Percentiles rank a stretch among this genome's conserved stretches.
phyloP scores from a whole-genome alignment of 768 basidiomycete genomes.

The Boletus barrowsii region DNA sequence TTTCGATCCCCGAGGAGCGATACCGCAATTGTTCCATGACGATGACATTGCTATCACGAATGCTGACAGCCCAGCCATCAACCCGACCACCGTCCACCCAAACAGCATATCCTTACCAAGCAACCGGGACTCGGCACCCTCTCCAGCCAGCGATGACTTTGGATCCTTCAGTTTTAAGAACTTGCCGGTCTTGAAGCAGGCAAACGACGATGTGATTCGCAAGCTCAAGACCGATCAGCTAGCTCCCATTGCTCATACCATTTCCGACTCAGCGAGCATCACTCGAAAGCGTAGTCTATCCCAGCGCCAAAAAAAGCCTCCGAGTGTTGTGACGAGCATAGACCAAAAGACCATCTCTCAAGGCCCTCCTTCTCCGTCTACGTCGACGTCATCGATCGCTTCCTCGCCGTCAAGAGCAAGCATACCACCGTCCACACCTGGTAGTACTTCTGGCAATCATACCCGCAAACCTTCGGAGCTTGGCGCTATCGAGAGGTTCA shows the following conservation, averaged over 20 bases:
- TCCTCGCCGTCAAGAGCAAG: slow-evolving; percentile 84
- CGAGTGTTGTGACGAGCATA: slow-evolving; percentile 68
- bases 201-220: slow-evolving; percentile 96
- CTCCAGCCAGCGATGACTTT: slow-evolving; percentile 83
- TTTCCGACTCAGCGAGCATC: slow-evolving; percentile 57
- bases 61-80: slow-evolving; percentile 41
- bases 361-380: slow-evolving; percentile 89
- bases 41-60: slow-evolving; percentile 67
- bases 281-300: slow-evolving; percentile 80
- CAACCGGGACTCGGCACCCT: slow-evolving; percentile 40
- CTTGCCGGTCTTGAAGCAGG: slow-evolving; percentile 91
- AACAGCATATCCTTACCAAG: slow-evolving; percentile 30
- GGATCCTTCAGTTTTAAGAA: slow-evolving; percentile 99
- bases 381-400: slow-evolving; percentile 86
- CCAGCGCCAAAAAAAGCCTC: slow-evolving; percentile 73
- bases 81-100: slow-evolving; percentile 17
- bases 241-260: slow-evolving; percentile 68
- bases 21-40: slow-evolving; percentile 87
- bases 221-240: slow-evolving; percentile 93
- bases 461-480: slow-evolving; percentile 86
- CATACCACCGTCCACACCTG: slow-evolving; percentile 68
- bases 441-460: slow-evolving; percentile 53
- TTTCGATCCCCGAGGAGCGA: slow-evolving; percentile 94
- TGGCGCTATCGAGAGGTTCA: slow-evolving; percentile 86
- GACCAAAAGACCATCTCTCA: slow-evolving; percentile 61